Evolutionary conservation across 2,329 filamentous ascomycete species (phyloP).

Genomic region (Plectosphaerella cucumerina): DNA sequence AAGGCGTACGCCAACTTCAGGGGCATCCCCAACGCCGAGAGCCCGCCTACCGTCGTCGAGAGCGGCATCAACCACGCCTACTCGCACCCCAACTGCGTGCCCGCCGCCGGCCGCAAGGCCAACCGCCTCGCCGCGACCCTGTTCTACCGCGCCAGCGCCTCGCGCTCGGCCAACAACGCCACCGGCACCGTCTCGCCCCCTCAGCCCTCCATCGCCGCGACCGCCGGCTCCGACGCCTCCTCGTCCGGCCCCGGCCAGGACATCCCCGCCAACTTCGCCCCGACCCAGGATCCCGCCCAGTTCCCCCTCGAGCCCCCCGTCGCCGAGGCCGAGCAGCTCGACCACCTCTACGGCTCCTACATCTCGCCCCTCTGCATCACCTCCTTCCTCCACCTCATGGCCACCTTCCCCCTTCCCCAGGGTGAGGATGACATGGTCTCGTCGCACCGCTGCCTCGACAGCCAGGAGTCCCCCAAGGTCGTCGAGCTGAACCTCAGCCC

Average conservation of each 20-base stretch:
- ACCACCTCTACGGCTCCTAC: conserved; percentile 63
- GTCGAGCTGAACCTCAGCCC: conserved; percentile 64
- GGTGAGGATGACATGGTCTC: conserved; percentile 51
- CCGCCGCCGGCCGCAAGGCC: conserved; percentile 40
- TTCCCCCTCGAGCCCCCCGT: conserved; percentile 58
- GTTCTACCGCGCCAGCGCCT: conserved; percentile 51
- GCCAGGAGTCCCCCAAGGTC: conserved; percentile 53
- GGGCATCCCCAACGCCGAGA: conserved; percentile 55
- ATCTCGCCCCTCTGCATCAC: conserved; percentile 62
- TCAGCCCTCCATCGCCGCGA: conserved; percentile 21
- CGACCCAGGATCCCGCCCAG: conserved; percentile 52
- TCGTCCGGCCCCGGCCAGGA: conserved; percentile 27
- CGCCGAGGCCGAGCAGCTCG: conserved; percentile 53
- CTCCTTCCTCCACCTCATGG: conserved; percentile 63
- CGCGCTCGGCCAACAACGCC: background rate
- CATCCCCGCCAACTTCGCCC: conserved; percentile 52
- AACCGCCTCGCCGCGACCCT: conserved; percentile 58
- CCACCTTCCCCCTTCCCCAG: conserved; percentile 51
- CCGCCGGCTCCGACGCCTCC: conserved; percentile 24
- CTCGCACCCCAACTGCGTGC: conserved; percentile 60
- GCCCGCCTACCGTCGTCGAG: conserved; percentile 57
- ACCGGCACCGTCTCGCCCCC: conserved; percentile 24
- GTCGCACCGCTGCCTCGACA: conserved; percentile 63
- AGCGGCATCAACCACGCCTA: conserved; percentile 59
- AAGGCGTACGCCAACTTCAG: conserved; percentile 48